Base-by-base conservation (phyloP, 1,284 basidiomycete species). In the Caloboletus firmus region DNA sequence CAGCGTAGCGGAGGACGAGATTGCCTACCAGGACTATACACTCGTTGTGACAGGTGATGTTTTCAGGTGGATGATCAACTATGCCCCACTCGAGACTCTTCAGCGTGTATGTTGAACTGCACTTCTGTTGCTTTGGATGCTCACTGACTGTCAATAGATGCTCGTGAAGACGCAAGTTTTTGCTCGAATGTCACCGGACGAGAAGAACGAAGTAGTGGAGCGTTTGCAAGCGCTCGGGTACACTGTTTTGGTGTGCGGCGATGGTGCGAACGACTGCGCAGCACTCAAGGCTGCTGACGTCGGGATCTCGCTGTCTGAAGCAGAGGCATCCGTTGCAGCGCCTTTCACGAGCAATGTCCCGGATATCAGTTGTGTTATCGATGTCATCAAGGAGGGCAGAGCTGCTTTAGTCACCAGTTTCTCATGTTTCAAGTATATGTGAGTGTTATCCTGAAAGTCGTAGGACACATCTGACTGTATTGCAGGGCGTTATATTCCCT, bases 371-470 rank as follows among this genome's bases (percentile, higher is more conserved):
- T 99, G 97, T 69, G 93, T 98, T 43, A 82, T 98, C 45, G 95
- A 99, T 63, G 90, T 99, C 52, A 97, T 99, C 76, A 92, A 89
- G 63, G 95, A 98, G 69, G 97, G 97, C 1, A 80, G 97, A 43
- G 93, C 94, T 7, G 95, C 97, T 3, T 77, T 99, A 49, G 96
- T 98, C 49, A 99, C 96, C 2, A 95, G 92, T 66, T 99, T 99
- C 74, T 95, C 93, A 62, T 99, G 97, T 76, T 99, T 99, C 85
- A 98, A 98, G 75, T 98, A 96, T 68, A 98, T 98, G 95, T 93
- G 64, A 73, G 90, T 77, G 26, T 2, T 51, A 2, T 12, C 2
- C 17, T 43, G 44, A 45, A 32, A 43, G 41, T 45, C 39, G 13
- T 26, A 22, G 30, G 28, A 47, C 35, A 36, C 22, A 49, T 49